A percentile compares a stretch with the other conserved stretches of the same genome.
Evolutionary conservation across 352 stramenopile genomes (phyloP).

Genomic region (Chrysophaeum taylorii): DNA sequence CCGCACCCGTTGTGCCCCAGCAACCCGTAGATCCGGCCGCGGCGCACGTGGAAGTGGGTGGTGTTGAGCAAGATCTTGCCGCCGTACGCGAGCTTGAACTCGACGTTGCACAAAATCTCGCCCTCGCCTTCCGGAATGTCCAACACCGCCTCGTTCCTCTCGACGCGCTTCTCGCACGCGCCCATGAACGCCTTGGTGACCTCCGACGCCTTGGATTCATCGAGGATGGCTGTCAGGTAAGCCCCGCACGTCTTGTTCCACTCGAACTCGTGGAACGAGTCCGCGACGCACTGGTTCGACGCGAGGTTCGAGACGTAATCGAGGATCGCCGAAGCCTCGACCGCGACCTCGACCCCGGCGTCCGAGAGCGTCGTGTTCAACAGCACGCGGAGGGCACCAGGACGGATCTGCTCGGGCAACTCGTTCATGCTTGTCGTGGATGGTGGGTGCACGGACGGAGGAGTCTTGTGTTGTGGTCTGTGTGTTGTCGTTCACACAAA

Average conservation of each 20-base stretch:
- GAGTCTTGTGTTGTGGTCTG: too few species aligned
- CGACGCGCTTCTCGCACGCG: constrained; percentile 10
- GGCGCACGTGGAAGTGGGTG: constrained; percentile 14
- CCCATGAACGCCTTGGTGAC: constrained; percentile 12
- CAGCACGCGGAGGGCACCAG: background rate
- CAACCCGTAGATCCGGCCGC: constrained; percentile 46
- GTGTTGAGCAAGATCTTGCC: constrained; percentile 53
- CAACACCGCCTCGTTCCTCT: background rate
- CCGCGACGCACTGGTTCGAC: constrained; percentile 9
- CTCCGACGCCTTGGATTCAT: background rate
- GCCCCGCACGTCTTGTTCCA: constrained; percentile 2
- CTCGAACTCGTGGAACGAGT: constrained; percentile 13
- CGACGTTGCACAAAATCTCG: constrained; percentile 20
- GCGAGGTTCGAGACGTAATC: constrained; percentile 5
- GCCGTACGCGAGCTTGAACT: constrained; percentile 24
- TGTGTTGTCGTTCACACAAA: too few species aligned
- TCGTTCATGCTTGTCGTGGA: constrained; percentile 11
- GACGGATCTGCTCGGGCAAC: background rate
- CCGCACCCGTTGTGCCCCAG: constrained; percentile 65
- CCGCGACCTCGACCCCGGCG: background rate
- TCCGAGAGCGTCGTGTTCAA: background rate
- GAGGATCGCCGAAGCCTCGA: background rate
- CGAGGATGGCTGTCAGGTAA: constrained; percentile 5
- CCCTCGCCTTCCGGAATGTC: constrained; percentile 16
- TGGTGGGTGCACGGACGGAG: too few species aligned